Conservation (phyloP, 139 green algal species). For the Coelastrella sp. region DNA sequence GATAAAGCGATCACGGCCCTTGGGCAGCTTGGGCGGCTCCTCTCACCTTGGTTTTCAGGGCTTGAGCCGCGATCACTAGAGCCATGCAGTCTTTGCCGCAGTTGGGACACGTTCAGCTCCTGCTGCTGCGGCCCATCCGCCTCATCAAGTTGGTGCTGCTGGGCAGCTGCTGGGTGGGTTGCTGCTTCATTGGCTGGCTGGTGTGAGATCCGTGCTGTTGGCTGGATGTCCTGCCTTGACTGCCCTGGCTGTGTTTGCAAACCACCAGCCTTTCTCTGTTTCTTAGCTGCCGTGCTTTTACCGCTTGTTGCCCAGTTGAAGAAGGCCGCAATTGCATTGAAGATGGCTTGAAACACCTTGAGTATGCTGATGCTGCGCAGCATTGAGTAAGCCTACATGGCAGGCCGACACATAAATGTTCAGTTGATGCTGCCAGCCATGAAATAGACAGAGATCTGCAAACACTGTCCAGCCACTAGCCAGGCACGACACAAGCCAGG, state of each 20-base stretch:
- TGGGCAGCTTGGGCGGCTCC: too few species aligned
- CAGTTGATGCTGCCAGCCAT: too few species aligned
- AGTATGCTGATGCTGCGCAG: constrained; percentile 8
- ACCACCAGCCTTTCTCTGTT: too few species aligned
- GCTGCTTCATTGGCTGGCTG: neutral
- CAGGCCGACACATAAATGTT: too few species aligned
- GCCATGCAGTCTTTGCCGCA: neutral
- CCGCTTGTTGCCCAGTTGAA: neutral
- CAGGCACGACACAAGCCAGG: too few species aligned
- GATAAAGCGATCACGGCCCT: too few species aligned
- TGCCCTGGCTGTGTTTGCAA: neutral
- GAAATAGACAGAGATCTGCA: too few species aligned
- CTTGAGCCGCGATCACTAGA: too few species aligned
- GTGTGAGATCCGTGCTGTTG: neutral
- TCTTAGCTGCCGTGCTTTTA: neutral
- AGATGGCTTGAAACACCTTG: neutral
- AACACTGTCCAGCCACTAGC: too few species aligned
- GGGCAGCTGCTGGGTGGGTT: neutral
- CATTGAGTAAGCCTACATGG: neutral
- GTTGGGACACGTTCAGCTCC: neutral
- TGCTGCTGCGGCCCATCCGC: neutral
- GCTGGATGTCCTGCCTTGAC: neutral
- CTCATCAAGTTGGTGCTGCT: neutral
- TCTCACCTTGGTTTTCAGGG: too few species aligned
- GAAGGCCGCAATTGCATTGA: neutral